Base-by-base conservation (phyloP, 805 yeast species). In the Metschnikowia anglica region DNA sequence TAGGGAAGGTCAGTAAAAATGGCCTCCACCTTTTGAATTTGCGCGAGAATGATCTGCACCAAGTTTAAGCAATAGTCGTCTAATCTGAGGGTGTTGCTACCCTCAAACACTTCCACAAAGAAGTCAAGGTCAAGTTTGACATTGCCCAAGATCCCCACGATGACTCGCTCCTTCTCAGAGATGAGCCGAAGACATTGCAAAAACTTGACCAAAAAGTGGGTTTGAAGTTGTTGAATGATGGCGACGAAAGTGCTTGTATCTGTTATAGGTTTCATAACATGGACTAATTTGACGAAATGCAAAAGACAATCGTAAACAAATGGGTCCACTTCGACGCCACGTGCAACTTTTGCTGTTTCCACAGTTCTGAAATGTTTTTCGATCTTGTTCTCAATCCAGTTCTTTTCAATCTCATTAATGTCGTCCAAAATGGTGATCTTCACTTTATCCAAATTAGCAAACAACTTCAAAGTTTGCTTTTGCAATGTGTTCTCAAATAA, bases 361-460 rank as follows among this genome's bases (percentile, higher is more conserved):
- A 37, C 27, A 15, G 24, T n/a, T 10, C 24, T 38, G 56, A 58
- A 67, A 54, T 55, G 60, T n/a, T 47, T 52, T 24, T 47, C 55
- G 3, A 68, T 56, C 15, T 55, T 53, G 9, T 55, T 56, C 39
- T 61, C 64, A 21, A 69, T 60, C 60, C 65, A 58, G 12, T 45
- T 44, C 44, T 66, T 68, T 42, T 70, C 74, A 23, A 61, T 61
- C 31, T 55, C 61, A 23, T 69, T 53, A 25, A 70, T 63, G 48
- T 70, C 74, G 28, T 68, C 73, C 36, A 68, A 57, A 17, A 70
- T 67, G 0, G 72, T 63, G 31, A 63, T 53, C 37, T 59, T 59
- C 6, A 69, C 72, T 44, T 67, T 66, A 38, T 70, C 74, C 38
- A 70, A 63, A 44, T 70, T 74, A 23, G 70, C 63, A 48, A 64